Evolutionary conservation across 2,329 filamentous ascomycete species (phyloP).

Genomic region (Chaetoscypha palmicola): DNA sequence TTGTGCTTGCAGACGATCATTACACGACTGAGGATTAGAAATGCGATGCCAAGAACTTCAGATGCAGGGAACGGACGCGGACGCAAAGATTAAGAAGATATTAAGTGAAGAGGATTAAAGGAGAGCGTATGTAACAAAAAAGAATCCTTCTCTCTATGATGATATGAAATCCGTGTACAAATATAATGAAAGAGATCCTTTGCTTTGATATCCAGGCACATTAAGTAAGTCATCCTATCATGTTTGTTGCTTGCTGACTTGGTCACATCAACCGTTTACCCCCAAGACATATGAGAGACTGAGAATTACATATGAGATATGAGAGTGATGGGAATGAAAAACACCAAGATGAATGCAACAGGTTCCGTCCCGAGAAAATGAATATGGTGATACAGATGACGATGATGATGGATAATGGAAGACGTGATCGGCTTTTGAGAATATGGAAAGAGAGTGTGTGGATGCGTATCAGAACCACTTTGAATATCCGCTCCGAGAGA

Average conservation of each 20-base stretch:
- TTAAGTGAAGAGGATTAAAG: background rate
- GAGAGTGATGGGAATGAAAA: background rate
- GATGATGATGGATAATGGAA: background rate
- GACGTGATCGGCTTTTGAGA: background rate
- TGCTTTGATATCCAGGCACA: constrained; percentile 2
- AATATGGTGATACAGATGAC: background rate
- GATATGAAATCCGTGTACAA: background rate
- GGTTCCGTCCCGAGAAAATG: background rate
- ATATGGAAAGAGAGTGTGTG: no score
- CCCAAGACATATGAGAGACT: no score
- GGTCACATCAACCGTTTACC: background rate
- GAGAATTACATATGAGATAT: background rate
- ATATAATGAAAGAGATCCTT: background rate
- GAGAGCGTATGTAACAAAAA: no score
- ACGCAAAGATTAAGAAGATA: background rate
- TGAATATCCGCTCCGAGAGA: constrained; percentile 40
- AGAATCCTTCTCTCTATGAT: no score
- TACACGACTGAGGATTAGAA: background rate
- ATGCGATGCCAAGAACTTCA: background rate
- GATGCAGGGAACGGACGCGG: background rate
- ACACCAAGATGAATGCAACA: background rate
- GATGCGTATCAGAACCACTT: constrained; percentile 35
- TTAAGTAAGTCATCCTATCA: constrained; percentile 4
- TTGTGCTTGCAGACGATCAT: no score
- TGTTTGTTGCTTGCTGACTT: background rate